phyloP scores from a whole-genome alignment of 148 eudicot species.

The Pharnaceum exiguum region DNA sequence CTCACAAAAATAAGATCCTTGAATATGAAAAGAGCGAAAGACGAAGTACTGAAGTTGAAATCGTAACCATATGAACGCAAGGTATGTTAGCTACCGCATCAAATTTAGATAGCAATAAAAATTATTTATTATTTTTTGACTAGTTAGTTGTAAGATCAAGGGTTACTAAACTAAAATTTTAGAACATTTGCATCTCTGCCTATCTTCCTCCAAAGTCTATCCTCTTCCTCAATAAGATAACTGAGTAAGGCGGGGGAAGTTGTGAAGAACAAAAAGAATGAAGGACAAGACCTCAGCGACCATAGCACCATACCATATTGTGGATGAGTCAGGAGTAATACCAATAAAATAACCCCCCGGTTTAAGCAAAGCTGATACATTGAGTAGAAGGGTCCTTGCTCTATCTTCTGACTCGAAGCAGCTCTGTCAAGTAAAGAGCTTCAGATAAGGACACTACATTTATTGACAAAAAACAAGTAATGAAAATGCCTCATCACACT shows the following conservation, averaged over 20 bases:
- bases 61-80: too few relatives aligned
- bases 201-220: too few relatives aligned
- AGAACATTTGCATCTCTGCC: too few relatives aligned
- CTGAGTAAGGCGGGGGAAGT: not conserved
- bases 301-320: conserved; percentile 73
- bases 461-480: not conserved
- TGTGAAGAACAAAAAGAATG: not conserved
- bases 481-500: conserved; percentile 1
- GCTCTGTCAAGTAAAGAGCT: conserved; percentile 39
- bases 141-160: too few relatives aligned
- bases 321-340: conserved; percentile 96
- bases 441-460: not conserved
- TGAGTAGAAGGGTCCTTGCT: conserved; percentile 69
- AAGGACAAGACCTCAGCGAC: conserved; percentile 5
- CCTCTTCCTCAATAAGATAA: not conserved
- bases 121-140: too few relatives aligned
- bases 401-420: conserved; percentile 91
- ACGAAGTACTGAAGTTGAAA: too few relatives aligned
- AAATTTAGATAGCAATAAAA: too few relatives aligned
- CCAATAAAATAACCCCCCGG: conserved; percentile 98
- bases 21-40: too few relatives aligned
- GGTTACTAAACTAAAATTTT: too few relatives aligned
- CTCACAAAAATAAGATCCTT: too few relatives aligned
- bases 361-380: conserved; percentile 83
- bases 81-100: too few relatives aligned